phyloP scores from a whole-genome alignment of 768 basidiomycete genomes.

The Trametes cinnabarina region DNA sequence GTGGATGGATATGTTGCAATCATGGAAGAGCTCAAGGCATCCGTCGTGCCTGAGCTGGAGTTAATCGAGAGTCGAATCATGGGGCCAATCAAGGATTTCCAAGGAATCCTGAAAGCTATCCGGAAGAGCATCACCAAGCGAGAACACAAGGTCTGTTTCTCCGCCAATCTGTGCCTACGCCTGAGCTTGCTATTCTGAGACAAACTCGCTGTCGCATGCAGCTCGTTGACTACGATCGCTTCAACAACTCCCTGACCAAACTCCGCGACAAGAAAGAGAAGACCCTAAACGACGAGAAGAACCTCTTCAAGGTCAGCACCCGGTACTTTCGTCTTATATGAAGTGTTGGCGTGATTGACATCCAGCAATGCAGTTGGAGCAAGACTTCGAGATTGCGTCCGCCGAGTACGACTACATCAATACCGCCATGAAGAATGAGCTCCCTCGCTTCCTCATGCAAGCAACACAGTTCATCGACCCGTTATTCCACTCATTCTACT shows the following conservation, averaged over 20 bases:
- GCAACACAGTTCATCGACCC: conserved; percentile 91
- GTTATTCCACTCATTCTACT: conserved; percentile 97
- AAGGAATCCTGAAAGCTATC: conserved; percentile 81
- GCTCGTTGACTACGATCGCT: conserved; percentile 93
- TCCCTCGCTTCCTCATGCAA: conserved; percentile 90
- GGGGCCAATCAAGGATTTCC: conserved; percentile 86
- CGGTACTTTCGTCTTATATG: conserved; percentile 22
- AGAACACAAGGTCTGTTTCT: conserved; percentile 81
- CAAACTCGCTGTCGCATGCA: conserved; percentile 24
- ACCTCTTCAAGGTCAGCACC: conserved; percentile 80
- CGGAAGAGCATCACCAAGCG: conserved; percentile 95
- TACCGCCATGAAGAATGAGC: conserved; percentile 82
- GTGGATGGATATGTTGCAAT: conserved; percentile 67
- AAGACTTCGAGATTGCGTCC: conserved; percentile 91
- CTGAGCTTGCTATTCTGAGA: not conserved
- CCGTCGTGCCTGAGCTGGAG: conserved; percentile 88
- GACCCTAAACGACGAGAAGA: conserved; percentile 92
- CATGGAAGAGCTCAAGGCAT: conserved; percentile 79
- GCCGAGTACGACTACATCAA: conserved; percentile 95
- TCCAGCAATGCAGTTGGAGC: conserved; percentile 63
- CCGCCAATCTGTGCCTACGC: too few relatives aligned
- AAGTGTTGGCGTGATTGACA: not conserved
- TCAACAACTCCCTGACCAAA: conserved; percentile 94
- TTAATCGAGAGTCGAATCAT: conserved; percentile 86
- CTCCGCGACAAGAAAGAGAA: conserved; percentile 99